phyloP scores from a whole-genome alignment of 768 basidiomycete genomes.

The Zangia roseola region DNA sequence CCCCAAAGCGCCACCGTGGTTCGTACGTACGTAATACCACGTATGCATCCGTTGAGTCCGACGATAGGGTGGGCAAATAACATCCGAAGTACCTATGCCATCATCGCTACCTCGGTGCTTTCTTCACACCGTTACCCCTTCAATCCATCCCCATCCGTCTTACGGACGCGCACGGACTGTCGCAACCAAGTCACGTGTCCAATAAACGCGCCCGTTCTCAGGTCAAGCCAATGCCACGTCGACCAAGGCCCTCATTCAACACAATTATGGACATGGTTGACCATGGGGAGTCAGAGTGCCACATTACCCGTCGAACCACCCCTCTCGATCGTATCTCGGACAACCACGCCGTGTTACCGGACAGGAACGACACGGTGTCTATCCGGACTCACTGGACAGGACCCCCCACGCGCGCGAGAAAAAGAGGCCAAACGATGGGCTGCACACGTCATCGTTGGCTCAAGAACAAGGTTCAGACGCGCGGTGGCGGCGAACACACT shows the following conservation, averaged over 20 bases:
- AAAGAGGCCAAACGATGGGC: too few relatives aligned
- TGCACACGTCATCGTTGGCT: too few relatives aligned
- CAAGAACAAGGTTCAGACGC: too few relatives aligned
- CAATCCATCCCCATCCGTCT: background rate
- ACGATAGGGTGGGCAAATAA: background rate
- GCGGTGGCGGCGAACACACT: too few relatives aligned
- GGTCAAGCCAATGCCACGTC: constrained; percentile 1
- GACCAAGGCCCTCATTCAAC: too few relatives aligned
- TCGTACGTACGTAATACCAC: constrained; percentile 6
- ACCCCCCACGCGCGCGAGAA: too few relatives aligned
- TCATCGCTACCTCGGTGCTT: background rate
- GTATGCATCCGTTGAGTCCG: too few relatives aligned
- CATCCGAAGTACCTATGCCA: background rate
- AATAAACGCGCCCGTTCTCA: background rate
- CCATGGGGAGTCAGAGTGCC: too few relatives aligned
- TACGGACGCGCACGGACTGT: background rate
- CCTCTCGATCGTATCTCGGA: constrained; percentile 7
- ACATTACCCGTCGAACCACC: too few relatives aligned
- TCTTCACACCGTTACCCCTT: background rate
- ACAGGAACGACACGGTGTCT: background rate
- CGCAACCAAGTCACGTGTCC: background rate
- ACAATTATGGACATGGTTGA: too few relatives aligned
- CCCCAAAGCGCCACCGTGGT: background rate
- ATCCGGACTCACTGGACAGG: too few relatives aligned
- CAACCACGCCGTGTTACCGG: constrained; percentile 2